Conservation (phyloP, 345 rosid genomes). For the Rubroshorea leprosula region DNA sequence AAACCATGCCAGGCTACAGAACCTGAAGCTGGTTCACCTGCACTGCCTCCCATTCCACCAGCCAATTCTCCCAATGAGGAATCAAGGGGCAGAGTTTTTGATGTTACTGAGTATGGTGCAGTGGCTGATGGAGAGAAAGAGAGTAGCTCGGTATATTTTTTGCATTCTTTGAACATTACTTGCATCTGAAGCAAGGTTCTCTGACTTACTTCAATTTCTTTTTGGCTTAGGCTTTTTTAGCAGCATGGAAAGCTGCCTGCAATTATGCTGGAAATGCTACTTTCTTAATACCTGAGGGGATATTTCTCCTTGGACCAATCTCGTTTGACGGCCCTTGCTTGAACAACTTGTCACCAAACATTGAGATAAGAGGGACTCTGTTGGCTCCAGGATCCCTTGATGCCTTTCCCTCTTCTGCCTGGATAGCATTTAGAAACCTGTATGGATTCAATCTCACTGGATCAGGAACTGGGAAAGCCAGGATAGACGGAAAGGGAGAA, state of each 20-base stretch:
- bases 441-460: constrained; percentile 24
- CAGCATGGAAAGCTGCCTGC: constrained; percentile 40
- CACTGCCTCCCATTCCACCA: too few relatives aligned
- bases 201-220: not conserved
- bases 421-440: constrained; percentile 35
- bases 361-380: constrained; percentile 33
- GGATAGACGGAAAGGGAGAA: constrained; percentile 39
- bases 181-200: not conserved
- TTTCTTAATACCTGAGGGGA: constrained; percentile 27
- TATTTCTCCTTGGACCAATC: constrained; percentile 28
- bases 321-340: constrained; percentile 32
- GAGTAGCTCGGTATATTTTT: constrained; percentile 29
- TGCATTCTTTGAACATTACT: constrained; percentile 1
- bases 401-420: constrained; percentile 17
- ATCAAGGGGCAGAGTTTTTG: too few relatives aligned
- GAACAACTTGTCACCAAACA: constrained; percentile 22
- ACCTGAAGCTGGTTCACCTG: too few relatives aligned
- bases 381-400: constrained; percentile 22
- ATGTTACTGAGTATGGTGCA: constrained; percentile 40
- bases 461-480: constrained; percentile 1
- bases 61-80: too few relatives aligned
- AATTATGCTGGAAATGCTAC: constrained; percentile 21
- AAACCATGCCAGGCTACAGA: too few relatives aligned
- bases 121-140: constrained; percentile 30
- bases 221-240: constrained; percentile 25